These are phyloP conservation scores for Wallemia ichthyophaga DNA, from an alignment of 1,284 basidiomycete species.

Conservation along the genomic window DNA sequence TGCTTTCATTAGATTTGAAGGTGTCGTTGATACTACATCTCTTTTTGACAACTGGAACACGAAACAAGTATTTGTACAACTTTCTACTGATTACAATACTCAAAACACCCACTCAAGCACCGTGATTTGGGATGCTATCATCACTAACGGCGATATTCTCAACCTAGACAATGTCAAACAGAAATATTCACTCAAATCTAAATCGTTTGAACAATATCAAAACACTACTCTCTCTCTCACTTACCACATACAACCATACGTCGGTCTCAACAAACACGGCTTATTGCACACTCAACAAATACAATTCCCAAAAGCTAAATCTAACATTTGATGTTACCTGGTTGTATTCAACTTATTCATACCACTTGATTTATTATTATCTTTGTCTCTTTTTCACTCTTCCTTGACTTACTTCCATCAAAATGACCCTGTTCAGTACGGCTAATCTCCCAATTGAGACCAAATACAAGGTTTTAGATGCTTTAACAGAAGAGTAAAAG, in stretches of 20 bases:
- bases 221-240: neutral
- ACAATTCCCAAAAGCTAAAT: neutral
- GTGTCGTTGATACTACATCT: neutral
- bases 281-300: neutral
- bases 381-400: no score
- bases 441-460: no score
- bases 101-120: neutral
- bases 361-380: no score
- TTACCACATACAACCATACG: neutral
- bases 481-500: no score
- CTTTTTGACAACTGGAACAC: neutral
- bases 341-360: no score
- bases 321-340: neutral
- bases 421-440: no score
- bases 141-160: conserved; percentile 1
- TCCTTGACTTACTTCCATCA: no score
- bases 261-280: neutral
- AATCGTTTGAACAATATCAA: neutral
- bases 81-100: neutral
- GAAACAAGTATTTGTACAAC: neutral
- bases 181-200: neutral
- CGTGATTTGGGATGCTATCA: neutral
- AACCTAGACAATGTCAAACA: neutral
- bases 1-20: neutral
- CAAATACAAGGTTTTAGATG: no score